Conservation (phyloP, 176 grass and related monocot genomes). For the Typha latifolia region DNA sequence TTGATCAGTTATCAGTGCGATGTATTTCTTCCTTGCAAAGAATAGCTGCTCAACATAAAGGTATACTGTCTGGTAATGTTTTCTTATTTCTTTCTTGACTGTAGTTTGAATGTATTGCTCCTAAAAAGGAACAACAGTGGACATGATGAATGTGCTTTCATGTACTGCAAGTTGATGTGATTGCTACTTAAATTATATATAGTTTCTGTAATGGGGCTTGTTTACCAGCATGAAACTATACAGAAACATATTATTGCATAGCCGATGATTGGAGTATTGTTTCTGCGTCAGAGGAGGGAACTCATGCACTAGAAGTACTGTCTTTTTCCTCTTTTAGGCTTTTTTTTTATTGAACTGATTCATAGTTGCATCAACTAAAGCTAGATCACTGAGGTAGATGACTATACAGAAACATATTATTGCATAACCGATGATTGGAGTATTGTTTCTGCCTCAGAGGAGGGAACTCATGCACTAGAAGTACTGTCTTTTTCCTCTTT, state of each 20-base stretch:
- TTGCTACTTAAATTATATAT: neutral
- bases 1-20: constrained; percentile 60
- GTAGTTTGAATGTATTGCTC: neutral
- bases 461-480: neutral
- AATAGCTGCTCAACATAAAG: constrained; percentile 71
- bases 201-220: neutral
- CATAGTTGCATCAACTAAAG: too few relatives aligned
- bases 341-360: too few relatives aligned
- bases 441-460: neutral
- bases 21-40: constrained; percentile 57
- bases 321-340: too few relatives aligned
- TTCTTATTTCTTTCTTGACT: neutral
- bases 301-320: neutral
- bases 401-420: too few relatives aligned
- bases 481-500: too few relatives aligned
- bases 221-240: too few relatives aligned
- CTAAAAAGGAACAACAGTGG: neutral
- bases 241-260: too few relatives aligned
- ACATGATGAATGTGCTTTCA: neutral
- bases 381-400: too few relatives aligned
- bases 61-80: constrained; percentile 20
- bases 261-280: neutral
- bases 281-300: neutral
- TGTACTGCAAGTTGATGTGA: too few relatives aligned
- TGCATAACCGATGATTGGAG: neutral